A percentile compares a stretch with the other conserved stretches of the same genome.
phyloP scores from a whole-genome alignment of 2,329 filamentous ascomycete species.

The Arthroderma uncinatum region DNA sequence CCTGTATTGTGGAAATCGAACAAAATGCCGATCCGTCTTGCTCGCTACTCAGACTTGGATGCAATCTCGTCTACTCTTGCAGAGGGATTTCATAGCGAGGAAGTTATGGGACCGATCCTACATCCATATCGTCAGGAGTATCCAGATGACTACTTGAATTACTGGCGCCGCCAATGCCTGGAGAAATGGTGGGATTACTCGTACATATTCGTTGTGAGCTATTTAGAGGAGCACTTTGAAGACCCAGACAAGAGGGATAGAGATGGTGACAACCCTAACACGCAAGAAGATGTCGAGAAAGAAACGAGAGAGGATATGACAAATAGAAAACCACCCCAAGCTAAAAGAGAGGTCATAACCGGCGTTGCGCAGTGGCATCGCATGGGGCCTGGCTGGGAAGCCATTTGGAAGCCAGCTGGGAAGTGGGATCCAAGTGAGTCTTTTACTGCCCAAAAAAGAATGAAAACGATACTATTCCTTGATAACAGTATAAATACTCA shows the following conservation, averaged over 20 bases:
- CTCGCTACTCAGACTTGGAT: constrained; percentile 5
- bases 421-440: constrained; percentile 12
- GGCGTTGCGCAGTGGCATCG: constrained; percentile 10
- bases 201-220: constrained; percentile 10
- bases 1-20: background rate
- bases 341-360: constrained; percentile 5
- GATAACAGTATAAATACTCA: background rate
- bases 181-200: constrained; percentile 9
- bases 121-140: constrained; percentile 8
- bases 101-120: constrained; percentile 5
- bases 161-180: background rate
- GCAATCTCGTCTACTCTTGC: constrained; percentile 7
- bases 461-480: too few species aligned
- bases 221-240: constrained; percentile 1
- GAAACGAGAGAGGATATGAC: background rate
- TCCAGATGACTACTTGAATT: constrained; percentile 7
- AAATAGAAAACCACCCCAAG: background rate
- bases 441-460: background rate
- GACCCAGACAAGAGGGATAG: background rate
- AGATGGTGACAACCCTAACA: background rate
- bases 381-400: constrained; percentile 8
- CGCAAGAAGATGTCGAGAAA: too few species aligned
- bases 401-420: constrained; percentile 8
- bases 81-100: constrained; percentile 3
- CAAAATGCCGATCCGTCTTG: constrained; percentile 9